phyloP scores from a whole-genome alignment of 2,329 filamentous ascomycete species.

The Onygenales sp. region DNA sequence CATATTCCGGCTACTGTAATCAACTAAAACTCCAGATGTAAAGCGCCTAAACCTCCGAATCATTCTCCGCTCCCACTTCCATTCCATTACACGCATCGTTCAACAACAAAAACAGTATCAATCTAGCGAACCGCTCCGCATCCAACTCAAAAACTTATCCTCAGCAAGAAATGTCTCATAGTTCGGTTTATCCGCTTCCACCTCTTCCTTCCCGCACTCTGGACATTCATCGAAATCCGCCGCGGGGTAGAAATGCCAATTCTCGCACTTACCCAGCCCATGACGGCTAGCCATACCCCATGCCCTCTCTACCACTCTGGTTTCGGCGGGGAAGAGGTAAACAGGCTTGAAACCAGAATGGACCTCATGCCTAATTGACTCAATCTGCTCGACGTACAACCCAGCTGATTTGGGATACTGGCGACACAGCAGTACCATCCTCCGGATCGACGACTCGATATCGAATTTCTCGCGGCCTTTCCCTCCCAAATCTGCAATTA shows the following conservation, averaged over 20 bases:
- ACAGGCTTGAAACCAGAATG: neutral
- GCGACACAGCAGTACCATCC: conserved; percentile 1
- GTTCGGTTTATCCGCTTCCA: neutral
- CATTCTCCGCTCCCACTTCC: neutral
- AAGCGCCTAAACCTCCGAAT: too few relatives aligned
- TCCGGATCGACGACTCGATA: neutral
- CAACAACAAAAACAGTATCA: neutral
- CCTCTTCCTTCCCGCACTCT: conserved; percentile 11
- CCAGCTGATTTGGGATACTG: conserved; percentile 7
- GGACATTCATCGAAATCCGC: conserved; percentile 12
- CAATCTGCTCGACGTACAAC: conserved; percentile 1
- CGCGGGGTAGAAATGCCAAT: conserved; percentile 11
- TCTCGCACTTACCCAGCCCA: conserved; percentile 6
- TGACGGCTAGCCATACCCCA: conserved; percentile 9
- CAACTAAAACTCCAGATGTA: too few relatives aligned
- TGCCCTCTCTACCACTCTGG: conserved; percentile 7
- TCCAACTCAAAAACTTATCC: conserved; percentile 7
- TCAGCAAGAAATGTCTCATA: conserved; percentile 2
- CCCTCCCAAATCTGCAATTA: neutral
- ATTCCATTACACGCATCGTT: neutral
- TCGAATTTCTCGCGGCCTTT: neutral
- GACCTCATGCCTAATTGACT: conserved; percentile 1
- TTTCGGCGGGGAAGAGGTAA: conserved; percentile 5
- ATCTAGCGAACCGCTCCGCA: conserved; percentile 2
- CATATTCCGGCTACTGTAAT: neutral